Base-by-base conservation (phyloP, 2,329 filamentous ascomycete species). In the Aureobasidium mangrovei region DNA sequence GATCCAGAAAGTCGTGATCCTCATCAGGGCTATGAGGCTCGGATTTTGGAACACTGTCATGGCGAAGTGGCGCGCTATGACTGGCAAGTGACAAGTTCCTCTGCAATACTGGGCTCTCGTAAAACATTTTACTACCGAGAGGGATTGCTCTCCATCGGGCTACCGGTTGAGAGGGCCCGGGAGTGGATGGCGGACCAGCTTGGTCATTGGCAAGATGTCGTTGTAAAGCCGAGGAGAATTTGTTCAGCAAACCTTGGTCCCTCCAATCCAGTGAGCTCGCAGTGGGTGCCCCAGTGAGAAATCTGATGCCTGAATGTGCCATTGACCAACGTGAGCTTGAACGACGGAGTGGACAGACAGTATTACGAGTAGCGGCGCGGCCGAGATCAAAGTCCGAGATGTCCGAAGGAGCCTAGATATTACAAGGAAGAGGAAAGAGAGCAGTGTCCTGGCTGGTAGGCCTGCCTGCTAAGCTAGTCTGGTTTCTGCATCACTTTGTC, bases 1-100 rank as follows among this genome's bases (percentile, higher is more conserved):
- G 82, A 59, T 93, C 81, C 62, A 88, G 86, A 66, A 93, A 94
- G 55, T 83, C 77, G 3, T 80, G 66, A 7, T 73, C 72, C 45
- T 70, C 67, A 10, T 57, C 58, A 18, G 24, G 18, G 8, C 10
- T 12, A 24, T 10, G 5, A 7, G 9, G 27, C 3, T 5, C 26
- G 18, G 12, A 10, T 6, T n/a, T 44, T 7, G 47, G 32, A 4
- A 27, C 44, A 27, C 12, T 27, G 27, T 41, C 18, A 4, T 42
- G 40, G 4, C 12, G 40, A 10, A 29, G 18, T 7, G 29, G 33
- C 31, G n/a, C 12, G 2, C 18, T 36, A 6, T 6, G 31, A 9
- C 26, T 35, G 4, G 24, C 8, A 2, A n/a, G 38, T 40, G 35
- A 33, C 7, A 18, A 6, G 3, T 26, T 32, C 9, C 10, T 46